Base-by-base conservation (phyloP, 495 filamentous ascomycete genomes). In the Oidiodendron maius region DNA sequence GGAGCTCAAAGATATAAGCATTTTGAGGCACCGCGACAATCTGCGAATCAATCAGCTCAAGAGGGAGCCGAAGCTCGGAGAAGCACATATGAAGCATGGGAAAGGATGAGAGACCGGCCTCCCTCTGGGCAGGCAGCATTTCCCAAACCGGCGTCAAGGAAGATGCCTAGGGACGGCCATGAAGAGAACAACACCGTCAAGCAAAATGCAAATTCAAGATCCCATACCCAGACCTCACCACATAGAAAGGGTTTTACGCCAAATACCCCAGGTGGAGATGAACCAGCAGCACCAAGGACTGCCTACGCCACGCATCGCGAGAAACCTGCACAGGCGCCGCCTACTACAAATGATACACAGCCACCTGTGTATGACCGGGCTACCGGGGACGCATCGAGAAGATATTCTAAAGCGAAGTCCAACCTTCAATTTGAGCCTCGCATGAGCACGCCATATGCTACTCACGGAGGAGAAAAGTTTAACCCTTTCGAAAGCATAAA, bases 391-490 rank as follows among this genome's bases (percentile, higher is more conserved):
- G 71, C 74, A 3, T 51, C 74, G 37, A 65, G 61, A 26, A 64
- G 72, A 44, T 72, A 71, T 37, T n/a, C n/a, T n/a, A 60, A 59
- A 38, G 66, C 72, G n/a, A 55, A 60, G 9, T 54, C 21, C 49
- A 15, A 44, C 47, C 55, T 11, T 60, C 63, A 63, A 37, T 50
- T 62, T 55, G 74, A 77, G 46, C 65, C 62, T 16, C 75, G 86
- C 9, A 64, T 75, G 20, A 81, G 86, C 46, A 85, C 82, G 6
- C 79, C 82, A 0, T 93, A 95, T 59, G 74, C 80, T 28, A 77
- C 73, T 2, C 64, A 76, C 23, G 77, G 80, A 42, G 86, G 86
- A 13, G 89, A 93, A 59, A 86, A 76, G 68, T 83, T 80, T 0
- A 72, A 74, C 38, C 64, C 71, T 0, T 74, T 74, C 36, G 74